Evolutionary conservation across 2,329 filamentous ascomycete genomes (phyloP), one percentile per base, ranked within the genome.

Genomic region (Pseudogymnoascus sp.): DNA sequence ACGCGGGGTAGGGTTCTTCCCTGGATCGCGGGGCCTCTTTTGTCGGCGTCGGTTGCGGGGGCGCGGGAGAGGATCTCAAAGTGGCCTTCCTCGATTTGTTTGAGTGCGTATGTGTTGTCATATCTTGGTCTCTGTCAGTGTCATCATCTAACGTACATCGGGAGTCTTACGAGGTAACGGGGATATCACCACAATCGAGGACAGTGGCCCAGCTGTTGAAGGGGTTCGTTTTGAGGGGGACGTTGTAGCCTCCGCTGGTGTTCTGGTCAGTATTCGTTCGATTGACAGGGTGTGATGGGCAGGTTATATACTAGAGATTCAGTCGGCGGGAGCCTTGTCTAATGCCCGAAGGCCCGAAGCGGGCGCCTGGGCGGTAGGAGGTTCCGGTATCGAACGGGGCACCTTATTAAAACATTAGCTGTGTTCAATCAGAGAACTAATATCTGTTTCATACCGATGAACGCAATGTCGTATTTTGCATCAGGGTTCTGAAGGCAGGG

Each of bases 311-410:
- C 89, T 95, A 95, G 63, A 95, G 86, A 77, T 93, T 95, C 68
- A 95, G 83, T 68, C 90, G 84, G 71, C 90, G 87, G 72, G 90
- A 93, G 77, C 90, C 91, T 80, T 95, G 91, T 73, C 91, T 85
- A 70, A 95, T 93, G 59, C 90, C 90, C 34, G 87, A 90, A 8
- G 91, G 91, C 0, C 91, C 91, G 69, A 96, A 96, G 37, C 91
- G 84, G 65, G 91, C 91, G 68, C 91, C 90, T 2, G 90, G 91
- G 61, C 90, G 80, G 76, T 96, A 96, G 0, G 89, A 93, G 25
- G 90, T 95, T 61, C 90, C 90, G 0, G 91, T 93, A 73, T 96
- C 91, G 69, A 95, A 95, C 0, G 91, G 90, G 42, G 89, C 90
- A 46, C 88, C 88, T 89, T 66, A 11, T 42, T 42, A 38, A 18